phyloP scores from a whole-genome alignment of 2,329 filamentous ascomycete species.

The Ophiocordyceps sinensis region DNA sequence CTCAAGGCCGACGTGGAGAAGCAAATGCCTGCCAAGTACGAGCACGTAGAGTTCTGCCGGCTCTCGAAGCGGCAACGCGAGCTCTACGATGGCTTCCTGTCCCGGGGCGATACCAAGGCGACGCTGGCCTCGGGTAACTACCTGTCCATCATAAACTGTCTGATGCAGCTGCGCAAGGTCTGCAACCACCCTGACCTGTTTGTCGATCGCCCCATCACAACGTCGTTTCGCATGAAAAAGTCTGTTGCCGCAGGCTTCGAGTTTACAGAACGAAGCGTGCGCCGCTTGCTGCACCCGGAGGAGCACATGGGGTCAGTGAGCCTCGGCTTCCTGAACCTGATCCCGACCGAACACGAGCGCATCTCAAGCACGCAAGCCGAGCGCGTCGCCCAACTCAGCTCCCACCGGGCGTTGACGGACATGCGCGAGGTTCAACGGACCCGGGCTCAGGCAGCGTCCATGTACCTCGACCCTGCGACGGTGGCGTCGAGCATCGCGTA shows the following conservation, averaged over 20 bases:
- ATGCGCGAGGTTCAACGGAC: conserved; percentile 57
- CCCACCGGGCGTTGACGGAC: conserved; percentile 53
- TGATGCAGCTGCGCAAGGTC: conserved; percentile 95
- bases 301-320: conserved; percentile 51
- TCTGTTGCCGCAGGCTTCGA: conserved; percentile 65
- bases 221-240: conserved; percentile 80
- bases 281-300: conserved; percentile 47
- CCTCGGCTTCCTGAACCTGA: conserved; percentile 64
- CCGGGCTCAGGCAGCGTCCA: conserved; percentile 40
- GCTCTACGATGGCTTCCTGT: conserved; percentile 92
- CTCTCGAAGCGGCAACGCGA: conserved; percentile 91
- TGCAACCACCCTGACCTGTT: conserved; percentile 98
- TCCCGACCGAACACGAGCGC: conserved; percentile 56
- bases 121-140: conserved; percentile 90
- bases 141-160: conserved; percentile 92
- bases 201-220: conserved; percentile 90
- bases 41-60: conserved; percentile 91
- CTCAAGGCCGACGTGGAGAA: conserved; percentile 97
- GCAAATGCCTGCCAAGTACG: conserved; percentile 96
- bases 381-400: conserved; percentile 50
- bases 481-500: conserved; percentile 56
- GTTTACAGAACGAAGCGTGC: conserved; percentile 55
- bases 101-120: conserved; percentile 73
- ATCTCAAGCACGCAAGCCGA: conserved; percentile 40
- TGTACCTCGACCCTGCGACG: conserved; percentile 48